A percentile compares a stretch with the other conserved stretches of the same genome.
Conservation (phyloP, 139 green algal genomes). For the Chlorella sp. region DNA sequence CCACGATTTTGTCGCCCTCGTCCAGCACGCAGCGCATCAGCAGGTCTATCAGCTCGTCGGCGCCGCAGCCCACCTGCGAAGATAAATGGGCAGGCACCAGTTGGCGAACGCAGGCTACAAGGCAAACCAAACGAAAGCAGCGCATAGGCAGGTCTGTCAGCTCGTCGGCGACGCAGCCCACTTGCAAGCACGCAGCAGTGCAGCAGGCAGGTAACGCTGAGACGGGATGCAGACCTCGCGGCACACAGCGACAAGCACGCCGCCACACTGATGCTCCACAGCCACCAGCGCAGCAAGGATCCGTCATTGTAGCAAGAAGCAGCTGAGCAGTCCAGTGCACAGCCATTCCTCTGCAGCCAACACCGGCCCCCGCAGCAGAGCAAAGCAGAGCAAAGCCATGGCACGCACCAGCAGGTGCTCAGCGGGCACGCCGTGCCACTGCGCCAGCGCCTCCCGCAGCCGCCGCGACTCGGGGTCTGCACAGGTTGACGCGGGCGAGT, state of each 20-base stretch:
- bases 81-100: too few species aligned
- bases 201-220: neutral
- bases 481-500: too few species aligned
- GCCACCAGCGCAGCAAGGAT: too few species aligned
- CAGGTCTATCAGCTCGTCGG: slow-evolving; percentile 96
- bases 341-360: too few species aligned
- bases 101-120: too few species aligned
- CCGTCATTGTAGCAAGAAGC: neutral
- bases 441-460: slow-evolving; percentile 79
- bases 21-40: slow-evolving; percentile 95
- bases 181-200: slow-evolving; percentile 67
- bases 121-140: too few species aligned
- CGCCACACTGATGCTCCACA: too few species aligned
- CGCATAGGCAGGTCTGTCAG: slow-evolving; percentile 96
- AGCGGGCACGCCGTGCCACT: slow-evolving; percentile 74
- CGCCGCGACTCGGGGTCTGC: slow-evolving; percentile 88
- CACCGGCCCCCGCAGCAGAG: neutral
- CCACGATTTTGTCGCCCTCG: slow-evolving; percentile 91
- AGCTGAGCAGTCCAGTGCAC: too few species aligned
- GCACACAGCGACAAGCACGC: too few species aligned
- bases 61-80: slow-evolving; percentile 94
- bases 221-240: neutral
- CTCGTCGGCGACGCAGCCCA: slow-evolving; percentile 95
- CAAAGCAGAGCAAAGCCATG: neutral
- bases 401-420: slow-evolving; percentile 91